Evolutionary conservation across 495 filamentous ascomycete species (phyloP), one percentile per base, ranked within the genome.

Genomic region (Penicillium roqueforti): DNA sequence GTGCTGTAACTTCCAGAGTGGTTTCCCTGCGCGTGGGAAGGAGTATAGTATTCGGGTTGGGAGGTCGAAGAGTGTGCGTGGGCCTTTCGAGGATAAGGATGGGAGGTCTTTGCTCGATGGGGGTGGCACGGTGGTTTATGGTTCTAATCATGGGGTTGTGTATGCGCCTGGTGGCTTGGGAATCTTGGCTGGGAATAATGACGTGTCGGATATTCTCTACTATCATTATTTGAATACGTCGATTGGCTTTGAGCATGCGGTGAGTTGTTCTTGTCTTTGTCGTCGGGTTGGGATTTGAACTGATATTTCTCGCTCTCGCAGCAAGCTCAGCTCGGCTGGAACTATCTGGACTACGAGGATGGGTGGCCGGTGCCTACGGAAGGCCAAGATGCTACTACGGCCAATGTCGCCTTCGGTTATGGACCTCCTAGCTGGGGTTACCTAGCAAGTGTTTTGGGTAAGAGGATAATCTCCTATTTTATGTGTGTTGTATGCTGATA

Each of bases 11-110:
- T 83, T 83, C 51, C 68, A 75, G 31, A 56, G 50, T 14, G 58
- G 55, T 19, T 73, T 71, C 32, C 87, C 87, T 0, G 60, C 69
- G 0, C 57, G 68, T 0, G 85, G 86, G 0, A 65, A 72, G 7
- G 88, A 91, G 75, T 91, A 89, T 56, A 70, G 66, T 48, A 75
- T 80, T 39, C 72, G 69, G 0, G 70, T 78, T 19, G 74, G 77
- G 14, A 59, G 75, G 34, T 71, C 74, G 7, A 55, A 43, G 51
- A 51, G 58, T 29, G 57, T 72, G 8, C 54, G 60, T 0, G 75
- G 77, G 2, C 76, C 77, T 1, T 79, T 78, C 51, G 41, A 72
- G 19, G 75, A 79, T 57, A 61, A 64, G 6, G 54, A 68, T 14
- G 67, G 67, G 3, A 50, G 29, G 1, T 22, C 52, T 4, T 53